Evolutionary conservation across 2,329 filamentous ascomycete genomes (phyloP), one percentile per base, ranked within the genome.

Genomic region (Hyphodiscus sp.): DNA sequence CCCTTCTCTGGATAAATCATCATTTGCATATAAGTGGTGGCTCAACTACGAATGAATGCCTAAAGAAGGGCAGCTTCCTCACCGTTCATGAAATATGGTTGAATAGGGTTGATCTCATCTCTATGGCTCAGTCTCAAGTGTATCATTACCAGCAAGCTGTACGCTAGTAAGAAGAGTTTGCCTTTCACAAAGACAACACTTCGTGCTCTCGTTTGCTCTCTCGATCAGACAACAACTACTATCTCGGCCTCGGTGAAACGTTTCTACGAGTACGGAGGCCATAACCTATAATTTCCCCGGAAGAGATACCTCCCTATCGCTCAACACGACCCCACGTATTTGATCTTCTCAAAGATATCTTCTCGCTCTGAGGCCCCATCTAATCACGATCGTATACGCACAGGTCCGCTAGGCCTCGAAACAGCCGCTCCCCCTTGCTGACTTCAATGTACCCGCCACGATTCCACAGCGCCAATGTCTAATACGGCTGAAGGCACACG

Each of bases 401-500:
- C 8, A 20, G 43, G 19, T 45, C 43, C 2, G 43, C 43, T 20
- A 45, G 19, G 43, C 8, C 23, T 45, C 43, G 19, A 45, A 20
- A 45, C 43, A 38, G 33, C 33, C 29, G 26, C 23, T 29, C 20
- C 42, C 38, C 47, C 18, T 18, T 51, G 42, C 38, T 23, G 19
- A 33, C 19, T 42, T 47, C 49, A 45, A 47, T 49, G 53, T 58
- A 52, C 55, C 56, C 57, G 47, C 57, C 41, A 52, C 58, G 52
- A 56, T 55, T 52, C 49, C 47, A 41, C 44, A 54, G 41, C 47
- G 42, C 26, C 49, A 55, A 68, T 68, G 66, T 66, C 66, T 65
- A 58, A 68, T 63, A 61, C 63, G 60, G 64, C 59, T 61, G 63
- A 65, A 63, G 60, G 54, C 56, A 58, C 58, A 53, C 61, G 60